Evolutionary conservation across 352 stramenopile species (phyloP), one percentile per base, ranked within the genome.

Genomic region (Globisporangium camurandrum): DNA sequence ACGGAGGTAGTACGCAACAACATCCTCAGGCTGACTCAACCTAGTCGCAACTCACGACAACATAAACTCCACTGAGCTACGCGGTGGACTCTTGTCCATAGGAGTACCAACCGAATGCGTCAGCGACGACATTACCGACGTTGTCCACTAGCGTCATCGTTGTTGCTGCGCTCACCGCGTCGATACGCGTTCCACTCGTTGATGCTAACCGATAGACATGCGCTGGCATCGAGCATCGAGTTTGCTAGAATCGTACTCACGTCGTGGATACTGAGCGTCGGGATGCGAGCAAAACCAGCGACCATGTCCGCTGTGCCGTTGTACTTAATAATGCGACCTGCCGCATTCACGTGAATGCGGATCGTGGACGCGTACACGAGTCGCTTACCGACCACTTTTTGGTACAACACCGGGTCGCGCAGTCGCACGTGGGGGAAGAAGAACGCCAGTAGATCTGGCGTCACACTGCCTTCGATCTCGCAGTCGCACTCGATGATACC

Each of bases 371-470:
- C 31, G 20, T 36, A 57, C 22, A 57, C 33, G 26, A 51, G 42
- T 19, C 26, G 27, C 22, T 10, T 31, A 7, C 4, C 11, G 4
- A 51, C 7, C 24, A 57, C 31, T 9, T 45, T 36, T 20, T 10
- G 24, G 2, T 51, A 0, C 19, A 57, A 23, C 30, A 17, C 23
- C 30, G 20, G 19, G 23, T 51, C 34, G 1, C 8, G 5, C 4
- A 57, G 26, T 3, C n/a, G n/a, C n/a, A 57, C 36, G 23, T 46
- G 51, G 4, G 51, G 42, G 14, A 57, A 57, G 23, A 57, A 37
- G 6, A n/a, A 14, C n/a, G 50, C 31, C 5, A 57, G 43, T 3
- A 37, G 23, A 19, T 44, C 16, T 7, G 14, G 41, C 6, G 51
- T 40, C 3, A 57, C 12, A 1, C 20, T 3, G 0, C 42, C 42